Conservation (phyloP, 164 flowering plant species). For the Taxillus chinensis region DNA sequence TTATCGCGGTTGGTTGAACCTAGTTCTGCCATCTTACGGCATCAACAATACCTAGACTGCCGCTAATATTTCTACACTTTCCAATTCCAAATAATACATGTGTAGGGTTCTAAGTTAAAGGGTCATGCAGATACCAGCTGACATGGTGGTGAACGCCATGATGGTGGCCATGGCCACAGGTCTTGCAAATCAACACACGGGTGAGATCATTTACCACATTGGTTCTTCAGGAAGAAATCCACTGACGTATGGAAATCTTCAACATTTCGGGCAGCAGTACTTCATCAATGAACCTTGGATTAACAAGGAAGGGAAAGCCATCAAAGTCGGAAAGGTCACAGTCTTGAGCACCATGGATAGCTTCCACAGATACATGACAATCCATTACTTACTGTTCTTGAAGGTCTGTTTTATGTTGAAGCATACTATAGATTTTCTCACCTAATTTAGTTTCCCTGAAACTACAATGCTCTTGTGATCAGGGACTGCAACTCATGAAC, state of each 20-base stretch:
- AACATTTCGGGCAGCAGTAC: slow-evolving; percentile 20
- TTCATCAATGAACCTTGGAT: slow-evolving; percentile 47
- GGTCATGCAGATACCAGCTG: slow-evolving; percentile 65
- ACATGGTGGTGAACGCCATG: slow-evolving; percentile 79
- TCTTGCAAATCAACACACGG: slow-evolving; percentile 27
- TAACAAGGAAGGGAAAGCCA: slow-evolving; percentile 40
- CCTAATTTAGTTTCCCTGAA: background rate
- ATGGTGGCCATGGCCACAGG: slow-evolving; percentile 43
- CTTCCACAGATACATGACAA: slow-evolving; percentile 42
- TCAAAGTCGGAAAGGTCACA: slow-evolving; percentile 27
- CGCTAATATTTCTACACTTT: no score
- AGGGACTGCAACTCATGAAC: slow-evolving; percentile 38
- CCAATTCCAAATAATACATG: no score
- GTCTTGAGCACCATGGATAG: slow-evolving; percentile 27
- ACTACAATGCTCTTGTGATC: background rate
- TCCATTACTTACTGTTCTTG: slow-evolving; percentile 38
- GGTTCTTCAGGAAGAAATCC: slow-evolving; percentile 60
- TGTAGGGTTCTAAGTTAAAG: no score
- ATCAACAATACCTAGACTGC: no score
- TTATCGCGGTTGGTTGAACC: no score
- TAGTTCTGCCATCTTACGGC: no score
- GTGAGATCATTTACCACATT: slow-evolving; percentile 40
- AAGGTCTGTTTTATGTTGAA: slow-evolving; percentile 30
- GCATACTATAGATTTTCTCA: background rate
- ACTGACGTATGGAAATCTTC: slow-evolving; percentile 8